A percentile compares a stretch with the other conserved stretches of the same genome.
Conservation (phyloP, 192 early-diverging fungal species). For the Backusella australiensis region DNA sequence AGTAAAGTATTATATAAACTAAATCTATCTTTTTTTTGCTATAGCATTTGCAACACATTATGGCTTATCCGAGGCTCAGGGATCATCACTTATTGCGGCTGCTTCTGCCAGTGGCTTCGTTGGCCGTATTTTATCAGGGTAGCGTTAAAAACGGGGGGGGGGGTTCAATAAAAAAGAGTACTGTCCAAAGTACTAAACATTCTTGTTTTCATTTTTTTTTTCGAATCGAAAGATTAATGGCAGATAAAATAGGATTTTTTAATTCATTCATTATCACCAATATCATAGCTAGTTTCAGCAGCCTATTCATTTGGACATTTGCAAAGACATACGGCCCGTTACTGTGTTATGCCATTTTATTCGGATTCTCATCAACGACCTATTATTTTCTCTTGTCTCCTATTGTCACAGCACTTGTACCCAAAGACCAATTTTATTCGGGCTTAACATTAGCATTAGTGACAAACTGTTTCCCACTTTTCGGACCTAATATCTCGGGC, state of each 20-base stretch:
- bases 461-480: constrained; percentile 22
- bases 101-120: constrained; percentile 15
- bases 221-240: background rate
- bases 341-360: constrained; percentile 24
- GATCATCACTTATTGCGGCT: constrained; percentile 15
- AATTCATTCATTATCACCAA: constrained; percentile 23
- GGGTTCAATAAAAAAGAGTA: no score
- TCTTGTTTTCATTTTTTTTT: no score
- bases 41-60: constrained; percentile 19
- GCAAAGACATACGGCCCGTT: constrained; percentile 23
- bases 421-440: constrained; percentile 15
- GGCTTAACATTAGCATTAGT: constrained; percentile 18
- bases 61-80: constrained; percentile 24
- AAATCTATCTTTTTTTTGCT: background rate
- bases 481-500: constrained; percentile 28
- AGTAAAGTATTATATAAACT: no score
- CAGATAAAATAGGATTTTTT: constrained; percentile 27
- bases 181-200: no score
- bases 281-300: constrained; percentile 16
- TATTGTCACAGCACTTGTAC: constrained; percentile 7
- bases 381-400: constrained; percentile 13
- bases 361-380: constrained; percentile 16
- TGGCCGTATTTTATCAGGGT: constrained; percentile 23
- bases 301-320: constrained; percentile 31
- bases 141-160: no score